Percentiles rank a stretch among this genome's conserved stretches.
These are phyloP conservation scores for Cyanodermella asteris DNA, from an alignment of 2,329 filamentous ascomycete genomes.

Conservation along the genomic window DNA sequence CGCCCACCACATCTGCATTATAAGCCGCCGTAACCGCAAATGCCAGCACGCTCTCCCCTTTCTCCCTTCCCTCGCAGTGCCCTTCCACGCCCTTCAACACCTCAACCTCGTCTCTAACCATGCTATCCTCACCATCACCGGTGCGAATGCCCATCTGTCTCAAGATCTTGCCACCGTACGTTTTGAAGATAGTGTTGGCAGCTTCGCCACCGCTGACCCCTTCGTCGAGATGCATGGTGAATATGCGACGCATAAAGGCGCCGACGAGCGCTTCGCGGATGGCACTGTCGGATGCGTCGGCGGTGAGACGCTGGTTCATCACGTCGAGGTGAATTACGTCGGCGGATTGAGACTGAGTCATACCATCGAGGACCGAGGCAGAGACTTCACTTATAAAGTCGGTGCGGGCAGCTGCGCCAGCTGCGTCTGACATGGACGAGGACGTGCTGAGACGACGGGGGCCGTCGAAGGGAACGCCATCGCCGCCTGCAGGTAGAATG, in stretches of 20 bases:
- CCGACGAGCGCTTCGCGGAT: slow-evolving; percentile 71
- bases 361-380: slow-evolving; percentile 62
- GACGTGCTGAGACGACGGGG: slow-evolving; percentile 10
- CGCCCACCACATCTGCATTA: slow-evolving; percentile 62
- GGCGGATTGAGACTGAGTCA: slow-evolving; percentile 46
- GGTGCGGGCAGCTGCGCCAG: slow-evolving; percentile 16
- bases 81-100: slow-evolving; percentile 65
- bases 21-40: slow-evolving; percentile 70
- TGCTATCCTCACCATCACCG: slow-evolving; percentile 26
- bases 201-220: slow-evolving; percentile 38
- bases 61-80: slow-evolving; percentile 45
- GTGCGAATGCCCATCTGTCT: slow-evolving; percentile 38
- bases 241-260: slow-evolving; percentile 68
- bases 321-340: slow-evolving; percentile 89
- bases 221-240: slow-evolving; percentile 44
- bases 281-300: slow-evolving; percentile 73
- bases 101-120: slow-evolving; percentile 64
- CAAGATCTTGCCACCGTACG: slow-evolving; percentile 40
- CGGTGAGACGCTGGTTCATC: slow-evolving; percentile 74
- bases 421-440: slow-evolving; percentile 6
- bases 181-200: slow-evolving; percentile 39
- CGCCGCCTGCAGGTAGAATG: slow-evolving; percentile 19
- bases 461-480: slow-evolving; percentile 17
- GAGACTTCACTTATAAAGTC: slow-evolving; percentile 78
- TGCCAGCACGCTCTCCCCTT: slow-evolving; percentile 47